Base-by-base conservation (phyloP, 208 protist genomes). In the Acanthamoeba lenticulata region DNA sequence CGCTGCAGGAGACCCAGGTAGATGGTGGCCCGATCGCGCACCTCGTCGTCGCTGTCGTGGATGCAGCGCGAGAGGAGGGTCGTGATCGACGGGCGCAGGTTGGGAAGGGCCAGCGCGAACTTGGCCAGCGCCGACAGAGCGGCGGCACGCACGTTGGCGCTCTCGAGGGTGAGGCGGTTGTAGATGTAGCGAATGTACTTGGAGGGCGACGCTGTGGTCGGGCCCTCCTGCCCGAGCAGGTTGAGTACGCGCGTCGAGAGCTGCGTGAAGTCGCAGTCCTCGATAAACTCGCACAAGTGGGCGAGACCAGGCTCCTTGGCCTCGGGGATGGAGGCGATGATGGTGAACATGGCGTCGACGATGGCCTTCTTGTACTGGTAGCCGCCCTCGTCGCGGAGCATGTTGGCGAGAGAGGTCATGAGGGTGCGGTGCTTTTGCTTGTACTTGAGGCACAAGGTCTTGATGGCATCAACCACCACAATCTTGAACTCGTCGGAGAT, bases 221-320 rank as follows among this genome's bases (percentile, higher is more conserved):
- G 99, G 29, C 98, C 99, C 94, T 99, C 98, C 93, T 98, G 96
- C 32, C 98, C 99, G 15, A 99, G 96, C 90, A 99, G 96, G 95
- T 98, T 97, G 40, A 99, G 97, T 52, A 99, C 98, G 34, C 98
- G 96, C 86, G 98, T 98, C 27, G 98, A 98, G 57, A 99, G 98
- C 65, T 97, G 89, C 11, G 98, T 95, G 96, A 98, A 99, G 95
- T 99, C 99, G 96, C 99, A 99, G 97, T 99, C 99, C 65, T 99
- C 99, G 95, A 99, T 99, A 95, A 99, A 99, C 97, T 99, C 99
- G 52, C 99, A 99, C 32, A 99, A 96, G 86, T 99, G 97, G 45
- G 95, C 96, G 45, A 99, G 47, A 77, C 90, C 96, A 42, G 85
- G 52, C 60, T 99, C 98, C 94, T 98, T 99, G 15, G 98, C 96